Evolutionary conservation across 2,329 filamentous ascomycete genomes (phyloP), one percentile per base, ranked within the genome.

Genomic region (Hypoxylon sp.): DNA sequence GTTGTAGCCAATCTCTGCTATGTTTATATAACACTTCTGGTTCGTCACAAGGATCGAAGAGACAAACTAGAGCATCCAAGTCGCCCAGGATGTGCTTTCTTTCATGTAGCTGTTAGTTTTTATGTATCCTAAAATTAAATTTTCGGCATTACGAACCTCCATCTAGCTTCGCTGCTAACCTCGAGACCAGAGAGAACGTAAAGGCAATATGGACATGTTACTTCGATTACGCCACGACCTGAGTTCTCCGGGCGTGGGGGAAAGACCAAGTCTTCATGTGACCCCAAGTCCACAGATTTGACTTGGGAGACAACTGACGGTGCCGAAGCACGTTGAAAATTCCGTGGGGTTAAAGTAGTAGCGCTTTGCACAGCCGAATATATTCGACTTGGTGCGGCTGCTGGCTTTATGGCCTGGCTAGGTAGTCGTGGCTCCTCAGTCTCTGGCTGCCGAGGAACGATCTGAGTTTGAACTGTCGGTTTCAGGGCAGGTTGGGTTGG

Each of bases 151-250:
- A 59, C 61, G 17, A n/a, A 64, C 61, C 24, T 63, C 59, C 64
- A 67, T 47, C 26, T 42, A 14, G 33, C 53, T 33, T 63, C 53
- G 5, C 37, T 33, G 46, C 24, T 48, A 6, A 63, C 35, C 19
- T 67, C 64, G 2, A 6, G 31, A 13, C 9, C 24, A 9, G 64
- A 53, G 35, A 67, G 64, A 17, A 54, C 59, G n/a, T 67, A 53
- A 11, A 67, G 37, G 13, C 64, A 67, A 26, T 58, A 67, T 4
- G 59, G 64, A 9, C 64, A 67, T 14, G 64, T 58, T n/a, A 57
- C 31, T 54, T 63, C 52, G 10, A 33, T 39, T 24, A 63, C 22
- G 63, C 51, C 14, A 19, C 44, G 42, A 53, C 35, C 51, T 11
- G 19, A 11, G 17, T 29, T 11, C 17, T 37, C 52, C 14, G 51